Base-by-base conservation (phyloP, 164 flowering plant genomes). In the Liriodendron chinense region DNA sequence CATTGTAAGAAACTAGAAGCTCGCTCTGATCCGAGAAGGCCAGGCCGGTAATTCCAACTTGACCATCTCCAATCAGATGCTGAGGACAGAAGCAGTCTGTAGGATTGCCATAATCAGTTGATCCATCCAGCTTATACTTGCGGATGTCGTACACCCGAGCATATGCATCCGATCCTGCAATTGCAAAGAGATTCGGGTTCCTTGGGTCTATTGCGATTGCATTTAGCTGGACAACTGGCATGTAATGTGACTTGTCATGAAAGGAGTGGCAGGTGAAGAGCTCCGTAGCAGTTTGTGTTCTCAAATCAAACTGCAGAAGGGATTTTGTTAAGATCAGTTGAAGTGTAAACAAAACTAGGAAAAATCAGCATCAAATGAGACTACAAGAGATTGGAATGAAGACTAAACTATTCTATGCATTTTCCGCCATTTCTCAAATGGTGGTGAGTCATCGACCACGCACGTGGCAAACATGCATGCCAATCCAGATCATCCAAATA, bases 11-110 rank as follows among this genome's bases (percentile, higher is more conserved):
- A 20, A 87, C 91, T 69, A 96, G 96, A 76, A 96, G 91, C 83
- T 96, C 99, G 24, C 98, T 94, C 61, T 90, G 91, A 47, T 94
- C 92, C 1, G 99, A 96, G 83, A 88, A 96, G 73, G 96, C 92
- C 82, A 96, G 79, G 26, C 99, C 98, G 6, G 98, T 92, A 80
- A 96, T 94, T 61, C 90, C 92, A 47, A 88, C 91, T 22, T 69
- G 64, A 24, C 49, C 84, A 65, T 91, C 83, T 69, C 87, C 90
- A 73, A 91, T 78, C 82, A 96, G 80, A 82, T 93, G 91, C 43
- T 77, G 73, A 47, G 99, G 97, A 82, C 97, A 92, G 75, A 88
- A 96, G 83, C 78, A 86, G 76, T 96, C 88, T 7, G 78, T 68
- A 20, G 98, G 94, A 74, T 87, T 86, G 74, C 84, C 94, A 81